phyloP scores from a whole-genome alignment of 75 land plant species.

The Picea glauca region DNA sequence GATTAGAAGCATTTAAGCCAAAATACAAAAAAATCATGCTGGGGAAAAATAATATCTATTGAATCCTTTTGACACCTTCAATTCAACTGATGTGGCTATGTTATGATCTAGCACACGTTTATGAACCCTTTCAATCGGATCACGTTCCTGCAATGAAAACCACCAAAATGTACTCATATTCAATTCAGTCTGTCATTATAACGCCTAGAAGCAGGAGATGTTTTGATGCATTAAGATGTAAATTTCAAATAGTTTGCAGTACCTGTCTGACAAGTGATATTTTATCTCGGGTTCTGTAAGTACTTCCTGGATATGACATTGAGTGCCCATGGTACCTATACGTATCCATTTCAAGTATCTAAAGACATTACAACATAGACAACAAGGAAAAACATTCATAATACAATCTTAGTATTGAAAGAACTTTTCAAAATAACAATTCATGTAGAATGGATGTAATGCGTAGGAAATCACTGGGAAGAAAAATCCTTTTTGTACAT shows the following conservation, averaged over 20 bases:
- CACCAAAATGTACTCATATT: neutral
- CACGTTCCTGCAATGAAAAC: constrained; percentile 69
- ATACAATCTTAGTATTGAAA: neutral
- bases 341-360: too few relatives aligned
- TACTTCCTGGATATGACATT: too few relatives aligned
- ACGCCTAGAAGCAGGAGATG: neutral
- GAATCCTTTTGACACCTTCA: too few relatives aligned
- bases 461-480: neutral
- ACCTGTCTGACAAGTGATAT: constrained; percentile 94
- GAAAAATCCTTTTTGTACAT: neutral
- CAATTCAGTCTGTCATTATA: neutral
- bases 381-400: neutral
- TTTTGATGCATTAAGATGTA: neutral
- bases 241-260: neutral
- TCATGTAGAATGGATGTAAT: neutral
- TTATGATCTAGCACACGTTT: constrained; percentile 40
- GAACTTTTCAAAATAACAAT: neutral
- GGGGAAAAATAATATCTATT: too few relatives aligned
- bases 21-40: neutral
- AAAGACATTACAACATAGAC: neutral
- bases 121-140: constrained; percentile 92
- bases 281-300: constrained; percentile 31
- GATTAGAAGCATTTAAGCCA: neutral
- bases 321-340: too few relatives aligned
- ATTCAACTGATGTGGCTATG: too few relatives aligned